phyloP scores from a whole-genome alignment of 2,329 filamentous ascomycete species.

The Annulohypoxylon truncatum region DNA sequence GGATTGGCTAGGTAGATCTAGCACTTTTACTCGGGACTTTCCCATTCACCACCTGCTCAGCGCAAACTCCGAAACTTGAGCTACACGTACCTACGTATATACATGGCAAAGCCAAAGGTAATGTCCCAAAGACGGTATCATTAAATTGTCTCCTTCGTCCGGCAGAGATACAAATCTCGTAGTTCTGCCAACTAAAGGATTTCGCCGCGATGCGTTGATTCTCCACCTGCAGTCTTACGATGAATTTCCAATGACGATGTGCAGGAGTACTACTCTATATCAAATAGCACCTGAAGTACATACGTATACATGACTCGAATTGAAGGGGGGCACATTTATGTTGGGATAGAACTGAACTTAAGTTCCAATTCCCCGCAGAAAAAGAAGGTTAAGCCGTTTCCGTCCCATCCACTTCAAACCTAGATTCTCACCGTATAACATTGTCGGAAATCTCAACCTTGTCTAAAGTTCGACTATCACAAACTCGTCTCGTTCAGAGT shows the following conservation, averaged over 20 bases:
- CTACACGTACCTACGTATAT: not conserved
- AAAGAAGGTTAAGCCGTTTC: constrained; percentile 13
- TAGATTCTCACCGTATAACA: constrained; percentile 2
- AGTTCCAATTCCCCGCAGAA: constrained; percentile 23
- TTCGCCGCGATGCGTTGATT: not conserved
- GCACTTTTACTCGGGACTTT: not conserved
- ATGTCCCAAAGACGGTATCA: not conserved
- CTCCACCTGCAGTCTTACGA: constrained; percentile 16
- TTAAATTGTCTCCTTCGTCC: not conserved
- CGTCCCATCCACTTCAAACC: constrained; percentile 10
- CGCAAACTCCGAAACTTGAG: not conserved
- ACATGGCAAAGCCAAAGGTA: not conserved
- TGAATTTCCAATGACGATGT: constrained; percentile 5
- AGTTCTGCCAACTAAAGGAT: constrained; percentile 2
- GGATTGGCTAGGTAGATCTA: constrained; percentile 5
- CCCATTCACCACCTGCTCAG: not conserved
- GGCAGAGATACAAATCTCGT: not conserved
- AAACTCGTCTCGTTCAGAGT: not conserved
- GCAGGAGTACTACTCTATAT: not conserved
- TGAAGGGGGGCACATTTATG: not conserved
- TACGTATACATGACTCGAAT: constrained; percentile 6
- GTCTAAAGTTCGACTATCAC: not conserved
- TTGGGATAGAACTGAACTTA: constrained; percentile 5
- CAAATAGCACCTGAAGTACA: not conserved
- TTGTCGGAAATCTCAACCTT: constrained; percentile 5